A percentile compares a stretch with the other conserved stretches of the same genome.
These are phyloP conservation scores for Candida ficus DNA, from an alignment of 805 yeast genomes.

Conservation along the genomic window DNA sequence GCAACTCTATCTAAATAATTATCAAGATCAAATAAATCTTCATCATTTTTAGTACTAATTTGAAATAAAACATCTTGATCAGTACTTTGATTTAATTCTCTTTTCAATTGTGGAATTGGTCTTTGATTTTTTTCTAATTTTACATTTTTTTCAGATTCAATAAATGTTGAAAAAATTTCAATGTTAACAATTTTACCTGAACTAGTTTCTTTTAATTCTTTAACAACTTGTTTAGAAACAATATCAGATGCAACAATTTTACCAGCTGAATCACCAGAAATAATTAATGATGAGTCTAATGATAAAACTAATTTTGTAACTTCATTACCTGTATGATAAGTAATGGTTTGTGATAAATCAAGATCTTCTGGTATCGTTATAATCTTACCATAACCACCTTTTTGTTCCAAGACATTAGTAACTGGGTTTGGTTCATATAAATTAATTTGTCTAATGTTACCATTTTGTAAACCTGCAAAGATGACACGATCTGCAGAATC, in stretches of 20 bases:
- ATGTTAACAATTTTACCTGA: conserved; percentile 16
- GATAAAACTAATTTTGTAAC: conserved; percentile 57
- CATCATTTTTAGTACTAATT: conserved; percentile 21
- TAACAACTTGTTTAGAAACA: conserved; percentile 61
- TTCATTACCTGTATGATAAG: conserved; percentile 38
- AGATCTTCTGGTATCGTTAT: conserved; percentile 40
- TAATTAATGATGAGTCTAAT: conserved; percentile 66
- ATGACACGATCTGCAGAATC: conserved; percentile 79
- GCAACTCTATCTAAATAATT: conserved; percentile 44
- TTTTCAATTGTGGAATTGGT: conserved; percentile 59
- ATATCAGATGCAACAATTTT: conserved; percentile 63
- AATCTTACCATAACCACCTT: conserved; percentile 26
- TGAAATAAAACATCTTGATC: conserved; percentile 40
- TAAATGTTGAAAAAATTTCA: conserved; percentile 12
- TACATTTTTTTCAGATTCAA: conserved; percentile 6
- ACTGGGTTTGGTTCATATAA: conserved; percentile 34
- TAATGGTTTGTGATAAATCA: conserved; percentile 44
- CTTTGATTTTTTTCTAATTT: conserved; percentile 20
- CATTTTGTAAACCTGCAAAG: conserved; percentile 65
- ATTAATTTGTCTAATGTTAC: conserved; percentile 52
- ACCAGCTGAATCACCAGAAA: conserved; percentile 75
- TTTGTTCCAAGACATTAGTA: conserved; percentile 23
- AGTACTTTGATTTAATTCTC: conserved; percentile 44
- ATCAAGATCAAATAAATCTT: conserved; percentile 36
- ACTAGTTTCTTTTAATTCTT: conserved; percentile 40